Evolutionary conservation across 371 early-diverging fungal genomes (phyloP).

Genomic region (Capniomyces stellatus): DNA sequence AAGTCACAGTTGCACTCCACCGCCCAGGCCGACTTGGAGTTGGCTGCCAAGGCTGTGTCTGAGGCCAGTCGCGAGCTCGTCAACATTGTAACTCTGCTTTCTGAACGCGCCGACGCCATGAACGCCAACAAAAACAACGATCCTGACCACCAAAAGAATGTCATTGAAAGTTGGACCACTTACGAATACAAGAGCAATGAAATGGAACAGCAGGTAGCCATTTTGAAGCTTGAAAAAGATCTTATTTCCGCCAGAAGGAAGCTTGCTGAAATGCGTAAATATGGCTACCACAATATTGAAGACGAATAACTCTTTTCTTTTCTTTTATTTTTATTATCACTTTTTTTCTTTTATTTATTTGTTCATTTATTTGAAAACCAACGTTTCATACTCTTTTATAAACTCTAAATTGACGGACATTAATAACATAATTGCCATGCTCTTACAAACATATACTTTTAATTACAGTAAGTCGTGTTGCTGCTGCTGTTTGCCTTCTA

Average conservation of each 20-base stretch:
- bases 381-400: too few species aligned
- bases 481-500: too few species aligned
- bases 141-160: constrained; percentile 31
- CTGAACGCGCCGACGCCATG: constrained; percentile 45
- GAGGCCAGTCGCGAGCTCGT: constrained; percentile 83
- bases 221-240: constrained; percentile 84
- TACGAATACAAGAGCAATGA: constrained; percentile 89
- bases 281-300: constrained; percentile 33
- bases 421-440: too few species aligned
- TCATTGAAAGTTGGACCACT: constrained; percentile 50
- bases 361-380: too few species aligned
- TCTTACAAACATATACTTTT: too few species aligned
- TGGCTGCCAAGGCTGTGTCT: constrained; percentile 81
- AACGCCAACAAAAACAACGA: constrained; percentile 27
- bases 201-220: constrained; percentile 95
- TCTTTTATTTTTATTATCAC: too few species aligned
- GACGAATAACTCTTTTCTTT: too few species aligned
- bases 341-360: too few species aligned
- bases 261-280: constrained; percentile 81
- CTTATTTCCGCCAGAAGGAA: constrained; percentile 66
- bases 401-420: too few species aligned
- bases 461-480: too few species aligned
- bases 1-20: constrained; percentile 80
- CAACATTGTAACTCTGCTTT: constrained; percentile 71
- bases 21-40: constrained; percentile 77